Base-by-base conservation (phyloP, 2,329 filamentous ascomycete species). In the Cordyceps fumosorosea region DNA sequence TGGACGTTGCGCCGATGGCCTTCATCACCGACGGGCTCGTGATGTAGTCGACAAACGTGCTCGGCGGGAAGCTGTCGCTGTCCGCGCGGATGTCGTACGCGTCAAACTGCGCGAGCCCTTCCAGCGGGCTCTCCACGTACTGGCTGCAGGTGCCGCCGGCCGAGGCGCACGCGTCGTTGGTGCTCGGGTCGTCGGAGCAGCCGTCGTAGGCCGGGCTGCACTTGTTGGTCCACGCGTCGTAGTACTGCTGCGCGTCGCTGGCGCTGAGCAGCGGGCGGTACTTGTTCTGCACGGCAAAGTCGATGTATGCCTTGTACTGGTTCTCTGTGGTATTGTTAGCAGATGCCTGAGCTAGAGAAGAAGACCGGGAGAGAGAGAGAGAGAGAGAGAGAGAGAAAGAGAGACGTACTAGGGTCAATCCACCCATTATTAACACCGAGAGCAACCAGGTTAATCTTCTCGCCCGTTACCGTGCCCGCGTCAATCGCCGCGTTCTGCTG, bases 381-480 rank as follows among this genome's bases (percentile, higher is more conserved):
- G 6, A 29, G 26, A 29, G 6, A 6, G 6, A 29, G 26, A 29
- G 6, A 6, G 6, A 29, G 3, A 29, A 29, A 7, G 5, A 29
- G 29, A 29, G 29, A 7, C 29, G 29, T 24, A 62, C 60, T 45
- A 6, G 60, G 71, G 65, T 86, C 82, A 63, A 83, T 77, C 74
- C 80, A 84, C 29, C 81, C 82, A 67, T 85, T 85, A 71, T 84
- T 80, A 64, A 86, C 77, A 16, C 81, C 79, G 8, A 86, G 74
- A 0, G 81, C 79, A 7, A 81, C 75, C n/a, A 85, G 74, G 48
- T 79, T 77, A 57, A 83, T 77, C 53, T 75, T 74, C 55, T 78
- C 71, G 18, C 76, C 76, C 18, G 72, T 69, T 5, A 78, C 60
- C 1, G 68, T 71, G 12, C 81, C 80, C 3, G 70, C 64, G 12